phyloP scores from a whole-genome alignment of 208 protist species.

The Trypanosoma conorhini region DNA sequence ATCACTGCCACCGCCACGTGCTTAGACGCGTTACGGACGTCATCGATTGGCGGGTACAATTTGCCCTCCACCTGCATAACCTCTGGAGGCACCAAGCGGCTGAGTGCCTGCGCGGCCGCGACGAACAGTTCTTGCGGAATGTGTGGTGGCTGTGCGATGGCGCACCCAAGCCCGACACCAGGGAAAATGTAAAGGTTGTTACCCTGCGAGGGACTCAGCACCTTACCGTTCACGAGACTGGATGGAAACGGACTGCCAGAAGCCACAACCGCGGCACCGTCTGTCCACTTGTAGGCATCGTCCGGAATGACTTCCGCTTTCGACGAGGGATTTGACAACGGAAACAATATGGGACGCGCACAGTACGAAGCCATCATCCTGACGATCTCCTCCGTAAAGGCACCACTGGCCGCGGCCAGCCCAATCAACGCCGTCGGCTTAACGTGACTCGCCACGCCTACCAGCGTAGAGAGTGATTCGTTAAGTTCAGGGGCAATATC shows the following conservation, averaged over 20 bases:
- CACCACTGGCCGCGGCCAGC: constrained; percentile 87
- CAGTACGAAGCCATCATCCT: constrained; percentile 69
- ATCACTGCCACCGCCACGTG: constrained; percentile 54
- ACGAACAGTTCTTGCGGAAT: constrained; percentile 93
- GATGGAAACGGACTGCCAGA: constrained; percentile 95
- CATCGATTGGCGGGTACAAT: constrained; percentile 61
- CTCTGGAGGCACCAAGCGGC: constrained; percentile 36
- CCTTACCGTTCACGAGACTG: constrained; percentile 85
- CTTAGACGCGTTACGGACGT: constrained; percentile 43
- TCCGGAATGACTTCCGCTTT: constrained; percentile 92
- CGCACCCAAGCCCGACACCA: constrained; percentile 93
- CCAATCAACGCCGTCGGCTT: constrained; percentile 96
- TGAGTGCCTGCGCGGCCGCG: constrained; percentile 69
- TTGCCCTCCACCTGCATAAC: constrained; percentile 24
- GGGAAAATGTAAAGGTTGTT: constrained; percentile 98
- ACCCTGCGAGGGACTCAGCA: constrained; percentile 90
- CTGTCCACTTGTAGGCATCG: constrained; percentile 93
- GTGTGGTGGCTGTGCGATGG: constrained; percentile 56
- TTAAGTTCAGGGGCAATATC: constrained; percentile 75
- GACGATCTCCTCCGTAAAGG: constrained; percentile 96
- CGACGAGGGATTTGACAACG: constrained; percentile 95
- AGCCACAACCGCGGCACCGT: constrained; percentile 95
- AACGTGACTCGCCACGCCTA: constrained; percentile 81
- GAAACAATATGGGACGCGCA: constrained; percentile 95
- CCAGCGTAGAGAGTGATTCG: constrained; percentile 50